Evolutionary conservation across 768 basidiomycete genomes (phyloP).

Genomic region (Neoboletus magnificus): DNA sequence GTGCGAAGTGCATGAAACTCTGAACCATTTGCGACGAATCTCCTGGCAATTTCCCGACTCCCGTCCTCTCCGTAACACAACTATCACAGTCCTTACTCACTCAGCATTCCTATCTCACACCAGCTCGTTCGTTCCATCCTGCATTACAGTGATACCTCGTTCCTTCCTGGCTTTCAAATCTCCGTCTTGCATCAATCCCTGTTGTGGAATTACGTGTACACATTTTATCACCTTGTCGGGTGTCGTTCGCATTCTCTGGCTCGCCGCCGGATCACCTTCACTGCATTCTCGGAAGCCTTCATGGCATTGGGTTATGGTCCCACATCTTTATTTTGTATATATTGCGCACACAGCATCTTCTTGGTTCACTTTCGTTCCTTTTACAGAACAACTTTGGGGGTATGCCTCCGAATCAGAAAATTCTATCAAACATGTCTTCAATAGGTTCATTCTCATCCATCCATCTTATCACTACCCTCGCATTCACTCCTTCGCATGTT

Average conservation of each 20-base stretch:
- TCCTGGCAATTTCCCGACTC: background rate
- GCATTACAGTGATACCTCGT: conserved; percentile 4
- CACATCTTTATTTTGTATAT: conserved; percentile 24
- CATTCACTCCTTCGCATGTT: conserved; percentile 3
- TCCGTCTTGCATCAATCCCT: conserved; percentile 18
- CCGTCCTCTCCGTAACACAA: background rate
- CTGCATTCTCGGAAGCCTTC: background rate
- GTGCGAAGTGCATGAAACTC: conserved; percentile 1
- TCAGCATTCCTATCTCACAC: conserved; percentile 2
- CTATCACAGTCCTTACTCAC: conserved; percentile 17
- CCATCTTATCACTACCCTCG: background rate
- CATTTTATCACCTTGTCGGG: conserved; percentile 16
- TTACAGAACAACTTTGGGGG: conserved; percentile 1
- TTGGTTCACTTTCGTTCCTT: background rate
- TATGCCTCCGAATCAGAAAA: no score
- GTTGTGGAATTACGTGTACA: conserved; percentile 36
- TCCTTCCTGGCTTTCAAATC: conserved; percentile 17
- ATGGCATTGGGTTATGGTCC: background rate
- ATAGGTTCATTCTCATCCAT: background rate
- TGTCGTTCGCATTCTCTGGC: conserved; percentile 10
- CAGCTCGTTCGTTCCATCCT: conserved; percentile 8
- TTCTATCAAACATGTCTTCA: background rate
- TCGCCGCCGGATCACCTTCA: background rate
- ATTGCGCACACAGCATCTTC: conserved; percentile 2
- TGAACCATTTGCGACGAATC: conserved; percentile 6